Percentiles rank a stretch among this genome's conserved stretches.
These are phyloP conservation scores for Saturnispora gosingensis DNA, from an alignment of 805 yeast genomes.

Conservation along the genomic window DNA sequence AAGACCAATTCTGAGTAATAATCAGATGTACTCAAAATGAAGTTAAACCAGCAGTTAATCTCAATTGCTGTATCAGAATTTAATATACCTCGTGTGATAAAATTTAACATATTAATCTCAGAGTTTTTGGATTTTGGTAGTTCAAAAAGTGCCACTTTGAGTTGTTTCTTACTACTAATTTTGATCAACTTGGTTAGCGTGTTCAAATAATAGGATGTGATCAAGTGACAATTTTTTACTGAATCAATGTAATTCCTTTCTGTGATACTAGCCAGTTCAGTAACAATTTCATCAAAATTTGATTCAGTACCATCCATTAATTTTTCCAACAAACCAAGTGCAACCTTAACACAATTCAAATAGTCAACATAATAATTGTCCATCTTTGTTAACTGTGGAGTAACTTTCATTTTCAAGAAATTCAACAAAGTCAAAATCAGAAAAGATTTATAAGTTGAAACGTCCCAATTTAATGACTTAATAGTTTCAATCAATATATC, in stretches of 20 bases:
- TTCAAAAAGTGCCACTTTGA: conserved; percentile 14
- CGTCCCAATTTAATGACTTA: conserved; percentile 37
- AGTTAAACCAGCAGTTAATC: conserved; percentile 22
- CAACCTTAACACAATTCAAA: conserved; percentile 31
- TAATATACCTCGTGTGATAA: conserved; percentile 21
- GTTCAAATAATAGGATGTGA: conserved; percentile 17
- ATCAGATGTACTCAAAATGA: conserved; percentile 17
- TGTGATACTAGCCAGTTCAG: conserved; percentile 13
- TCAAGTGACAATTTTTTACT: conserved; percentile 7
- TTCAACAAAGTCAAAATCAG: conserved; percentile 37
- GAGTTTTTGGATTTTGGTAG: conserved; percentile 4
- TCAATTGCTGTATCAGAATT: conserved; percentile 17
- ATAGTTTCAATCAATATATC: conserved; percentile 33
- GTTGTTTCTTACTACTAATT: conserved; percentile 17
- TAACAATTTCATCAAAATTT: conserved; percentile 32
- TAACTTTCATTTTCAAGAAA: conserved; percentile 30
- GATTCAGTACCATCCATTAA: conserved; percentile 51
- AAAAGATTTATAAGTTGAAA: conserved; percentile 54
- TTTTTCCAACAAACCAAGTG: conserved; percentile 36
- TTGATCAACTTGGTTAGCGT: conserved; percentile 20
- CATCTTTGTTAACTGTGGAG: conserved; percentile 14
- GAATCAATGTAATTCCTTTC: conserved; percentile 1
- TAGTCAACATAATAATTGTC: conserved; percentile 22
- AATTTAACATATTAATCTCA: conserved; percentile 17
- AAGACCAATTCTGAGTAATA: conserved; percentile 23